Percentiles rank a stretch among this genome's conserved stretches.
phyloP scores from a whole-genome alignment of 306 rosid species.

The Prunus fruticosa region DNA sequence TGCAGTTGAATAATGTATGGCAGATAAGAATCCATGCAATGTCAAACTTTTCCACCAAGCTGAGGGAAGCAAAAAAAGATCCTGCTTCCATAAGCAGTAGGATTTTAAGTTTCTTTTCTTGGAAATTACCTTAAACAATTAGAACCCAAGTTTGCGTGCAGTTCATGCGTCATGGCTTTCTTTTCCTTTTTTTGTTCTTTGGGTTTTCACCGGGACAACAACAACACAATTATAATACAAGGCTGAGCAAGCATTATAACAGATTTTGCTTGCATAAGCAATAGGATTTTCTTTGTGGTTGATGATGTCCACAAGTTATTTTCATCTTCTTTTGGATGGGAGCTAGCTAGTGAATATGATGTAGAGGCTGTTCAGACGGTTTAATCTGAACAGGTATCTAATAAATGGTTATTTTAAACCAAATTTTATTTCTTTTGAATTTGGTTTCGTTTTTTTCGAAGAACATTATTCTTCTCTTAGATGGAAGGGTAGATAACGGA shows the following conservation, averaged over 20 bases:
- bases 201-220: no score
- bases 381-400: no score
- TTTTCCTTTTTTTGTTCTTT: no score
- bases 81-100: slow-evolving; percentile 8
- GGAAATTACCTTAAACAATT: not conserved
- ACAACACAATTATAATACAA: not conserved
- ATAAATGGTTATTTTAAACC: no score
- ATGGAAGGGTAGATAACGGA: no score
- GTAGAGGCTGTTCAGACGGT: not conserved
- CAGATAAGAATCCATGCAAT: slow-evolving; percentile 5
- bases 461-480: no score
- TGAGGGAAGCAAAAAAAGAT: slow-evolving; percentile 5
- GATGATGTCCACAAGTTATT: not conserved
- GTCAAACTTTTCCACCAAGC: not conserved
- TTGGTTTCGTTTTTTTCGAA: no score
- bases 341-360: not conserved
- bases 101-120: not conserved
- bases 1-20: slow-evolving; percentile 20
- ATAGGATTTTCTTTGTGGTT: not conserved
- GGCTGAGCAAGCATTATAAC: not conserved
- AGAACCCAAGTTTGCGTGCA: no score
- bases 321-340: not conserved
- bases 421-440: no score
- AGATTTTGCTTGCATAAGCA: slow-evolving; percentile 3
- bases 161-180: no score